phyloP scores from a whole-genome alignment of 2,329 filamentous ascomycete genomes.

The Leptographium wingfieldii region DNA sequence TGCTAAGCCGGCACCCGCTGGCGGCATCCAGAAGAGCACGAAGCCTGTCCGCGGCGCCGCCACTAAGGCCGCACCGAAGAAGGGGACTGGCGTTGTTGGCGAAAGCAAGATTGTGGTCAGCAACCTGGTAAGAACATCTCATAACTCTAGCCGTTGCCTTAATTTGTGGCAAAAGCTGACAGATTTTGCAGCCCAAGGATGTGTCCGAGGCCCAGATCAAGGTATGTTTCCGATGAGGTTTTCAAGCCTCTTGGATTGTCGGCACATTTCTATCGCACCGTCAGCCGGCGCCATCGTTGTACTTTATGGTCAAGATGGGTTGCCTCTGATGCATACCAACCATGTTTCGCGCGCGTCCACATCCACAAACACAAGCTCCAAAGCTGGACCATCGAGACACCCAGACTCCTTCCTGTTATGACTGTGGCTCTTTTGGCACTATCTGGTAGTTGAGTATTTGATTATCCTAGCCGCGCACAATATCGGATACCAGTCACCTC shows the following conservation, averaged over 20 bases:
- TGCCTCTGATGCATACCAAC: slow-evolving; percentile 1
- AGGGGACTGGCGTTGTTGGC: slow-evolving; percentile 45
- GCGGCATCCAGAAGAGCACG: slow-evolving; percentile 72
- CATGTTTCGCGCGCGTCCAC: not conserved
- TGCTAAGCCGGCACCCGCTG: slow-evolving; percentile 56
- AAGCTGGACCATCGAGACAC: slow-evolving; percentile 11
- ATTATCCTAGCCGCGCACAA: slow-evolving; percentile 34
- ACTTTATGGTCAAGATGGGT: slow-evolving; percentile 14
- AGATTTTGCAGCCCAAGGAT: slow-evolving; percentile 63
- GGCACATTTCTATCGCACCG: slow-evolving; percentile 27
- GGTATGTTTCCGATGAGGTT: slow-evolving; percentile 96
- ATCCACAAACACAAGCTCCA: slow-evolving; percentile 3
- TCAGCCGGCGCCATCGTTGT: slow-evolving; percentile 13
- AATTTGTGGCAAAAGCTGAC: slow-evolving; percentile 29
- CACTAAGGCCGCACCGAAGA: slow-evolving; percentile 53
- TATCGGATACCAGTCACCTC: slow-evolving; percentile 24
- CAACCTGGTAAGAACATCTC: slow-evolving; percentile 67
- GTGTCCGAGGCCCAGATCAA: slow-evolving; percentile 96
- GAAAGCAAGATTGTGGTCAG: slow-evolving; percentile 98
- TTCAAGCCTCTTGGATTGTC: slow-evolving; percentile 57
- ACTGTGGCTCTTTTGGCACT: slow-evolving; percentile 16
- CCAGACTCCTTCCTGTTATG: slow-evolving; percentile 27
- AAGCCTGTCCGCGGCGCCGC: slow-evolving; percentile 46
- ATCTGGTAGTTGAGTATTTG: slow-evolving; percentile 40
- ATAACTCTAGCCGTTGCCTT: not conserved